phyloP scores from a whole-genome alignment of 2,329 filamentous ascomycete genomes.

The Exophiala sp. region DNA sequence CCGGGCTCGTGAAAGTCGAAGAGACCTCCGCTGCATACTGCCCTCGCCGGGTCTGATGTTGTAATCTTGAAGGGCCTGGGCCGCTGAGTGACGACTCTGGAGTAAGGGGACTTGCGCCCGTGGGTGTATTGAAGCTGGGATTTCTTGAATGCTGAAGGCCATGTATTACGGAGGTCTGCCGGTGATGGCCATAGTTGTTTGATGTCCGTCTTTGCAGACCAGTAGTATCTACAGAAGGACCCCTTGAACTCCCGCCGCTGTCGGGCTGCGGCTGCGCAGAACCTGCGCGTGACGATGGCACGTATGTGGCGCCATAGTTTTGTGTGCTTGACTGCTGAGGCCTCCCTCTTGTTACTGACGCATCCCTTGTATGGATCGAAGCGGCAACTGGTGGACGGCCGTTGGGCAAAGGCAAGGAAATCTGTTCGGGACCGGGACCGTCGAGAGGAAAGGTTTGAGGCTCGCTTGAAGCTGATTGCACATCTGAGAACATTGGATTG shows the following conservation, averaged over 20 bases:
- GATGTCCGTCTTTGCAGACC: slow-evolving; percentile 51
- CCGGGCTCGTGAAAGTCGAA: slow-evolving; percentile 16
- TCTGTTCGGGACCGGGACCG: slow-evolving; percentile 24
- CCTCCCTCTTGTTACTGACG: slow-evolving; percentile 43
- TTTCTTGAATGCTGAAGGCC: slow-evolving; percentile 87
- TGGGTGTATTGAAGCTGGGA: slow-evolving; percentile 76
- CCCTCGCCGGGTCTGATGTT: slow-evolving; percentile 11
- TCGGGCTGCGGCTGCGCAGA: slow-evolving; percentile 24
- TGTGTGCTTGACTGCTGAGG: slow-evolving; percentile 16
- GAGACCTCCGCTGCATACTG: slow-evolving; percentile 13
- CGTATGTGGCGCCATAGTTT: slow-evolving; percentile 11
- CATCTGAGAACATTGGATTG: slow-evolving; percentile 22
- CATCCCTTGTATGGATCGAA: slow-evolving; percentile 42
- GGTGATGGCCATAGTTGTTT: slow-evolving; percentile 76
- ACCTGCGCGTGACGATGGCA: slow-evolving; percentile 21
- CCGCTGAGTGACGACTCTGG: slow-evolving; percentile 26
- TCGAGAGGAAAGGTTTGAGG: slow-evolving; percentile 15
- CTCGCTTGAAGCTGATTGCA: slow-evolving; percentile 18
- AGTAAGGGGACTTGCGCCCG: slow-evolving; percentile 68
- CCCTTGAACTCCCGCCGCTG: slow-evolving; percentile 13
- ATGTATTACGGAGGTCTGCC: slow-evolving; percentile 96
- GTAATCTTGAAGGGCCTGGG: slow-evolving; percentile 14
- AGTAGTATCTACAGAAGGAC: slow-evolving; percentile 17
- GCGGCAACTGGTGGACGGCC: slow-evolving; percentile 34
- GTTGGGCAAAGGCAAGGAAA: slow-evolving; percentile 11